Conservation (phyloP, 108 stramenopile genomes). For the Pseudonitzschia multistriata region DNA sequence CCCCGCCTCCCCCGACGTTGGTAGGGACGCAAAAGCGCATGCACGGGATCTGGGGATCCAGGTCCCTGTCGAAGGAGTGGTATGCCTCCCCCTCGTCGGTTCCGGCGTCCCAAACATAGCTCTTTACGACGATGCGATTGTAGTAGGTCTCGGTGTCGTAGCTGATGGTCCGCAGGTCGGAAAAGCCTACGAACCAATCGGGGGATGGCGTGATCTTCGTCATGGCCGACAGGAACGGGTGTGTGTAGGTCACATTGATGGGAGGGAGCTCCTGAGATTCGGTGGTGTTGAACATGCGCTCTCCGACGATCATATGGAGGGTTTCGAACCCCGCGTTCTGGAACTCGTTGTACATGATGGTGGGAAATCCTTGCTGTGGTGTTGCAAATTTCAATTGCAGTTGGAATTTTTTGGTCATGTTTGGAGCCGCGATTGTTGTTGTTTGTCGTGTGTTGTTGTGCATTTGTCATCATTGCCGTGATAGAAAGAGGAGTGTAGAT, state of each 20-base stretch:
- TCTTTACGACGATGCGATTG: conserved; percentile 38
- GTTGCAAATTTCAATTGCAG: no score
- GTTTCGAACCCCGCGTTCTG: conserved; percentile 40
- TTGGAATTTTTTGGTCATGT: not conserved
- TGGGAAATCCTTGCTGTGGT: conserved; percentile 44
- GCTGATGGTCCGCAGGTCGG: conserved; percentile 30
- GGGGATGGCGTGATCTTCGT: conserved; percentile 43
- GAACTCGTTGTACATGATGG: conserved; percentile 38
- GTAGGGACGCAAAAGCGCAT: conserved; percentile 24
- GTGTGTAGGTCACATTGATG: conserved; percentile 36
- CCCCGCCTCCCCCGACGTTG: not conserved
- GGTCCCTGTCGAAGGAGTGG: conserved; percentile 38
- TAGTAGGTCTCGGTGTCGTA: conserved; percentile 44
- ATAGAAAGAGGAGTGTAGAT: not conserved
- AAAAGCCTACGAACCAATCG: conserved; percentile 57
- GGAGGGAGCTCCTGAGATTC: conserved; percentile 39
- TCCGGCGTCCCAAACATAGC: conserved; percentile 45
- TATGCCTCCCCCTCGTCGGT: conserved; percentile 54
- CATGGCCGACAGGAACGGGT: conserved; percentile 39
- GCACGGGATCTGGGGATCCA: conserved; percentile 42
- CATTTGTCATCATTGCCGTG: not conserved
- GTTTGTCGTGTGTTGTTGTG: not conserved
- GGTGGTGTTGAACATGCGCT: conserved; percentile 40
- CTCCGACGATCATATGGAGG: conserved; percentile 29
- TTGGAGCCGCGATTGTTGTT: not conserved